These are phyloP conservation scores for Trichosanthes truncata DNA, from an alignment of 306 rosid species.

Conservation along the genomic window DNA sequence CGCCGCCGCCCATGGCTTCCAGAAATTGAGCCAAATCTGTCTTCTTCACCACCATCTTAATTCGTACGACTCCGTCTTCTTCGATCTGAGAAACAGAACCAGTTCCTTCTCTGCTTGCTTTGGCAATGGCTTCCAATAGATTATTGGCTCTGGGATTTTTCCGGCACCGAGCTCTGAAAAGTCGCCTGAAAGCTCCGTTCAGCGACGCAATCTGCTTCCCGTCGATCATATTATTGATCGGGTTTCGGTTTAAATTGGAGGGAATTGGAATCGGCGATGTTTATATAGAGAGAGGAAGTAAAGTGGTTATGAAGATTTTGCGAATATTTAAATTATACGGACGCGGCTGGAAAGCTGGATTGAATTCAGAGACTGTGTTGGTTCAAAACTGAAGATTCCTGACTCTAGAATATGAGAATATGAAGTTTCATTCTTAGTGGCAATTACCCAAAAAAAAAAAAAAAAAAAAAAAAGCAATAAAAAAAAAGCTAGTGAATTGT, in stretches of 20 bases:
- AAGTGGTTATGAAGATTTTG: background rate
- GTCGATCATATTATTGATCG: background rate
- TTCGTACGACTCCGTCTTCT: conserved; percentile 38
- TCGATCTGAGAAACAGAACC: conserved; percentile 22
- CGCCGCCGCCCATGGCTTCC: conserved; percentile 12
- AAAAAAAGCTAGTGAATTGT: no score
- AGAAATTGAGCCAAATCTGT: conserved; percentile 35
- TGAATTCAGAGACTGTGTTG: background rate
- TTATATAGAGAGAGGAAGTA: background rate
- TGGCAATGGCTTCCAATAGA: conserved; percentile 18
- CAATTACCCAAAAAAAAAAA: background rate
- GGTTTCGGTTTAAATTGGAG: background rate
- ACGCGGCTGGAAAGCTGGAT: background rate
- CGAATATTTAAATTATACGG: background rate
- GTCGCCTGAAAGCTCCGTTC: conserved; percentile 20
- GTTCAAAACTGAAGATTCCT: background rate
- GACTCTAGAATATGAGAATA: background rate
- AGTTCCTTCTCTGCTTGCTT: conserved; percentile 7
- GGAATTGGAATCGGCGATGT: background rate
- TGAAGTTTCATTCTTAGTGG: background rate
- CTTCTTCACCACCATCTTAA: conserved; percentile 43
- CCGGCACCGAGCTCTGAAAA: conserved; percentile 13
- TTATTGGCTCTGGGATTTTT: conserved; percentile 7
- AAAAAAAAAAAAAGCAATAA: no score
- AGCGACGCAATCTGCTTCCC: background rate